Conservation (phyloP, 169 alveolate species). For the Plasmodium adleri region DNA sequence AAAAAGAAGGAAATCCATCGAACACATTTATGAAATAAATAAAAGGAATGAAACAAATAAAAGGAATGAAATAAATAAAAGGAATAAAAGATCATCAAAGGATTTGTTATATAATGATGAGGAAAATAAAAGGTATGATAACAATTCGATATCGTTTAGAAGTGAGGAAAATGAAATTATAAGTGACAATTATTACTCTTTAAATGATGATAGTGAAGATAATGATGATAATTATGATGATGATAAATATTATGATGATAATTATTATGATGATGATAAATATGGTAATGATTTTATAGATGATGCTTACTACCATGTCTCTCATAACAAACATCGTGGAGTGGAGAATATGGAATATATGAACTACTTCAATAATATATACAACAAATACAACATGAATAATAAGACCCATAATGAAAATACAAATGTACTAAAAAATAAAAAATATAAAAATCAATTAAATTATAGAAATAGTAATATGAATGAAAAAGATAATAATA, state of each 20-base stretch:
- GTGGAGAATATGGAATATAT: slow-evolving; percentile 4
- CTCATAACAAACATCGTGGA: too few species aligned
- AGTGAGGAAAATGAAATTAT: not conserved
- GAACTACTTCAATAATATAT: slow-evolving; percentile 29
- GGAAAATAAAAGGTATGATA: not conserved
- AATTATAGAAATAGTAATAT: not conserved
- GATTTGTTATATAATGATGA: slow-evolving; percentile 7
- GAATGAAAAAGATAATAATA: not conserved
- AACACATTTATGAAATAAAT: not conserved
- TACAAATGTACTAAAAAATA: not conserved
- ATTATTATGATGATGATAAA: too few species aligned
- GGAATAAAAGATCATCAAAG: not conserved
- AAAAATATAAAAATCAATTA: not conserved
- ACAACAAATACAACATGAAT: slow-evolving; percentile 32
- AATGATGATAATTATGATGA: not conserved
- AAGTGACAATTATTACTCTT: slow-evolving; percentile 33
- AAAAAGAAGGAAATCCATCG: slow-evolving; percentile 8
- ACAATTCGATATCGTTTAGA: not conserved
- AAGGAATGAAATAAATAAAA: not conserved
- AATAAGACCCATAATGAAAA: not conserved
- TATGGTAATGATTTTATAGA: too few species aligned
- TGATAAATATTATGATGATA: too few species aligned
- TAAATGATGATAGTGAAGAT: slow-evolving; percentile 8
- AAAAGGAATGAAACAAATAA: not conserved
- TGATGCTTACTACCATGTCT: too few species aligned